These are phyloP conservation scores for Truncatella angustata DNA, from an alignment of 2,329 filamentous ascomycete genomes.

Conservation along the genomic window DNA sequence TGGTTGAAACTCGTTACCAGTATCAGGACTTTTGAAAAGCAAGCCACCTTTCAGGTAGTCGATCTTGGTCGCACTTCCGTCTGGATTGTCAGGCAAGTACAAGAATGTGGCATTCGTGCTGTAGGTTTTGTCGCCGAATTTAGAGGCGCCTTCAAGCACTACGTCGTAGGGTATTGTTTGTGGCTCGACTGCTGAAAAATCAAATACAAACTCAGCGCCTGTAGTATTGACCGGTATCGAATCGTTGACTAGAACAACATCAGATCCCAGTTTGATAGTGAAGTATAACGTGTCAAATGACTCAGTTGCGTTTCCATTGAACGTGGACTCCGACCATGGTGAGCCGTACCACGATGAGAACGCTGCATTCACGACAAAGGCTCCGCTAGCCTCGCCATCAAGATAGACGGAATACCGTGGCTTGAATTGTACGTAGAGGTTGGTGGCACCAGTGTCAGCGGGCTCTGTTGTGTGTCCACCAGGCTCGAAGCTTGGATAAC, in stretches of 20 bases:
- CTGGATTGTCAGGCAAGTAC: slow-evolving; percentile 41
- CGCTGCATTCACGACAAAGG: slow-evolving; percentile 42
- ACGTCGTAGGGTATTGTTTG: slow-evolving; percentile 37
- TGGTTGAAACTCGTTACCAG: slow-evolving; percentile 34
- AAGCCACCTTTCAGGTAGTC: slow-evolving; percentile 45
- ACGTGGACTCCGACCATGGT: slow-evolving; percentile 30
- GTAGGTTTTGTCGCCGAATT: slow-evolving; percentile 29
- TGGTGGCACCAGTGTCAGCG: slow-evolving; percentile 4
- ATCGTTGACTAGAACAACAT: slow-evolving; percentile 30
- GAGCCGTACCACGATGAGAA: slow-evolving; percentile 40
- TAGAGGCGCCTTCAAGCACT: slow-evolving; percentile 33
- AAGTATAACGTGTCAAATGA: slow-evolving; percentile 31
- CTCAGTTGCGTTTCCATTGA: slow-evolving; percentile 14
- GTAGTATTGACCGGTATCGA: slow-evolving; percentile 33
- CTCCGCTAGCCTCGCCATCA: slow-evolving; percentile 35
- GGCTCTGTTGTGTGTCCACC: slow-evolving; percentile 4
- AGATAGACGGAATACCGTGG: slow-evolving; percentile 47
- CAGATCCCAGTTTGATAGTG: slow-evolving; percentile 32
- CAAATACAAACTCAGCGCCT: slow-evolving; percentile 35
- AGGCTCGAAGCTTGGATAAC: slow-evolving; percentile 9
- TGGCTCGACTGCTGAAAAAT: slow-evolving; percentile 33
- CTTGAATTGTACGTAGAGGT: slow-evolving; percentile 37
- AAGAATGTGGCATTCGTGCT: slow-evolving; percentile 35
- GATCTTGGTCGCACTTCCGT: slow-evolving; percentile 42
- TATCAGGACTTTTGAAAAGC: slow-evolving; percentile 34